These are phyloP conservation scores for Phytopythium vexans DNA, from an alignment of 352 stramenopile species.

Conservation along the genomic window DNA sequence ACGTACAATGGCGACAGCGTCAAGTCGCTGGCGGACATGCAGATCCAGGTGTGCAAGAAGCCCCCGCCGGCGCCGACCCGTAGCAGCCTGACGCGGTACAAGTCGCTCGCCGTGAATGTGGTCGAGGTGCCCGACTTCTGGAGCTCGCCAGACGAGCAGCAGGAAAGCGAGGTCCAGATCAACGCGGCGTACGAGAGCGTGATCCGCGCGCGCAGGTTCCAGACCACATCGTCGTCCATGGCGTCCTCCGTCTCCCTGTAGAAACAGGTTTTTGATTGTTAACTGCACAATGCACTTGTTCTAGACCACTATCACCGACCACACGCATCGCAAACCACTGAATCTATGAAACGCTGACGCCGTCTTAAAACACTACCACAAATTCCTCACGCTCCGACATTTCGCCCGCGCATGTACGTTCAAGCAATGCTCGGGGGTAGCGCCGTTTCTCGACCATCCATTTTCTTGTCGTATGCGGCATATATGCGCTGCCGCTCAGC, in stretches of 20 bases:
- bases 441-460: too few species aligned
- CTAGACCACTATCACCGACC: too few species aligned
- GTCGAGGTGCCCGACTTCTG: conserved; percentile 41
- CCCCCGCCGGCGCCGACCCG: neutral
- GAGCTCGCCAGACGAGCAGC: conserved; percentile 31
- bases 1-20: conserved; percentile 1
- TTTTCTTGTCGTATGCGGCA: conserved; percentile 15
- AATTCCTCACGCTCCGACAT: too few species aligned
- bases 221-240: neutral
- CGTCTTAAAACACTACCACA: too few species aligned
- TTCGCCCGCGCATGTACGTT: too few species aligned
- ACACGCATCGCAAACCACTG: too few species aligned
- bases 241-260: conserved; percentile 4
- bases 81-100: neutral
- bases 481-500: conserved; percentile 13
- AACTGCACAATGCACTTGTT: too few species aligned
- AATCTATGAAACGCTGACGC: too few species aligned
- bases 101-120: conserved; percentile 37
- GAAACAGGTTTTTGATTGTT: too few species aligned
- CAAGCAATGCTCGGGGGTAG: too few species aligned
- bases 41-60: conserved; percentile 6
- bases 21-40: conserved; percentile 4
- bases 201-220: conserved; percentile 6
- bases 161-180: conserved; percentile 2
- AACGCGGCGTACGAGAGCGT: conserved; percentile 5